phyloP scores from a whole-genome alignment of 805 yeast species.

The Suhomyces emberorum region DNA sequence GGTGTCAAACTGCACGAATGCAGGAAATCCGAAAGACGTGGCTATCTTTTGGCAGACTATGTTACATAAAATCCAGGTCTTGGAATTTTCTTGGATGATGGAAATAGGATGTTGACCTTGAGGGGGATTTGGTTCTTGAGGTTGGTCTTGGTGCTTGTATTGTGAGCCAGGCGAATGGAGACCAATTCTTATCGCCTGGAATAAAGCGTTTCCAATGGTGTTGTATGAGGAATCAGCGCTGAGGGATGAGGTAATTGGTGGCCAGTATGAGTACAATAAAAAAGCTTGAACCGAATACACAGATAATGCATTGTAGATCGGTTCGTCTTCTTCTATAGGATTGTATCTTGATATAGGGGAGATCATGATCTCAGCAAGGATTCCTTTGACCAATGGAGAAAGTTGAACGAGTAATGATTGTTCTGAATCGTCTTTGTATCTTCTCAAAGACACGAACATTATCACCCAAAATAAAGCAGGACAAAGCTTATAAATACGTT shows the following conservation, averaged over 20 bases:
- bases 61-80: conserved; percentile 94
- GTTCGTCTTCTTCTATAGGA: conserved; percentile 76
- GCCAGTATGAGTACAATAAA: conserved; percentile 87
- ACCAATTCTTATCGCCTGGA: conserved; percentile 90
- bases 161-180: conserved; percentile 59
- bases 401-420: conserved; percentile 53
- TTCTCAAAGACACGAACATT: conserved; percentile 75
- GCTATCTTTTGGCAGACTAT: conserved; percentile 87
- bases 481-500: conserved; percentile 69
- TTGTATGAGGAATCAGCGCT: conserved; percentile 97
- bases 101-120: background rate
- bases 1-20: conserved; percentile 81
- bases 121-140: background rate
- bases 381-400: conserved; percentile 68
- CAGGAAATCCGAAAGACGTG: conserved; percentile 91
- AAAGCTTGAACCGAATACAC: conserved; percentile 95
- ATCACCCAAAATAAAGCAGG: conserved; percentile 94
- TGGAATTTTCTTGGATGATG: conserved; percentile 64
- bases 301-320: conserved; percentile 81
- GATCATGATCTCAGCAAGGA: conserved; percentile 82
- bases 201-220: conserved; percentile 87
- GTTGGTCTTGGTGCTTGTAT: conserved; percentile 1
- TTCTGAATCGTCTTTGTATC: conserved; percentile 28
- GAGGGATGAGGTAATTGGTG: conserved; percentile 89
- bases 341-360: conserved; percentile 84